Base-by-base conservation (phyloP, 2,329 filamentous ascomycete genomes). In the Tolypocladium guangdongense region DNA sequence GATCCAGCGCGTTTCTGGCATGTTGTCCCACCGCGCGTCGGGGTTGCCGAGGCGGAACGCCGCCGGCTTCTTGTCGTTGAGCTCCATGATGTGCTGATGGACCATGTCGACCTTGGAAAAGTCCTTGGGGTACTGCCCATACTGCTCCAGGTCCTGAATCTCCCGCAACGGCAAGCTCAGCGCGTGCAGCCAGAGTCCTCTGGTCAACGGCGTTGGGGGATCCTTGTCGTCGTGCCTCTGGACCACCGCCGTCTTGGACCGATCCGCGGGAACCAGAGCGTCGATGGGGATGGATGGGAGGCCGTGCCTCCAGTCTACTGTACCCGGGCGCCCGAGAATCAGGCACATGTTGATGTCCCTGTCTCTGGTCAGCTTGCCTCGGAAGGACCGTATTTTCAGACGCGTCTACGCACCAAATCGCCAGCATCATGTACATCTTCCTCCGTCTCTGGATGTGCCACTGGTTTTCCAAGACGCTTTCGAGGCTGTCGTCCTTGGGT, bases 391-490 rank as follows among this genome's bases (percentile, higher is more conserved):
- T 30, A 4, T n/a, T 12, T 12, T 18, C 7, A 32, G 18, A 30
- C 1, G 6, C 20, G 4, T 37, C 30, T 11, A 47, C 62, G 46
- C 57, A 68, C 67, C 70, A 73, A 18, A 66, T 57, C 32, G 76
- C 70, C 3, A 85, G 71, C 24, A 76, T 73, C 64, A 78, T 73
- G 74, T 82, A 85, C 52, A 81, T 67, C 59, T 74, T 74, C 47
- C 81, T 71, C 49, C 81, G 71, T 38, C 75, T 70, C 62, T 84
- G 76, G 27, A 82, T 74, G 48, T 74, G 66, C 82, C 82, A 84
- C 58, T 82, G 72, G 55, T 78, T 81, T 55, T 80, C 75, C 18
- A 82, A 65, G 2, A 76, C 66, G 35, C 74, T 73, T 55, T 79
- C 78, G 6, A 73, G 64, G 39, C 71, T 74, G 39, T 72, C 66